phyloP scores from a whole-genome alignment of 768 basidiomycete genomes.

The Panaeolus cyanescens region DNA sequence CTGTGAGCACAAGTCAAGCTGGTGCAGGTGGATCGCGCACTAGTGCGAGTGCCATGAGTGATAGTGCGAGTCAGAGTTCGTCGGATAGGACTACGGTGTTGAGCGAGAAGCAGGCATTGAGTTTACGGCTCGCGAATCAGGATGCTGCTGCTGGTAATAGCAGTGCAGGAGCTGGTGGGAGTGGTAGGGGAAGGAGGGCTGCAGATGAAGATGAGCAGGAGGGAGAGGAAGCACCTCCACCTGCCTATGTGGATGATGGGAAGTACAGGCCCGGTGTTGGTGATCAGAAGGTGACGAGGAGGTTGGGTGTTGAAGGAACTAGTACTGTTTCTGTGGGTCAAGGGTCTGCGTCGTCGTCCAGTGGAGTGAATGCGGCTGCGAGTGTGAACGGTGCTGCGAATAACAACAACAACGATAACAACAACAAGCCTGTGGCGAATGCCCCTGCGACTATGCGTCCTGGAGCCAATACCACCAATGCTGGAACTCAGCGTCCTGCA shows the following conservation, averaged over 20 bases:
- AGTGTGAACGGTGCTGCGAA: neutral
- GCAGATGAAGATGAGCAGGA: neutral
- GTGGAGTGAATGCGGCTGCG: too few relatives aligned
- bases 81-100: neutral
- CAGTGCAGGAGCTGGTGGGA: neutral
- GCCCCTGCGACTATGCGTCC: neutral
- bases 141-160: neutral
- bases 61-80: neutral
- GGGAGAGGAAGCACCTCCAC: neutral
- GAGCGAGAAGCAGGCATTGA: neutral
- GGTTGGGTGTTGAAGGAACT: neutral
- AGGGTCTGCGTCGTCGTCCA: too few relatives aligned
- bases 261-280: neutral
- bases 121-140: neutral
- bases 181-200: neutral
- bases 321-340: neutral
- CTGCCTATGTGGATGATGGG: neutral
- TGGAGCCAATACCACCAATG: constrained; percentile 9
- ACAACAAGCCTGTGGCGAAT: neutral
- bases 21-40: too few relatives aligned
- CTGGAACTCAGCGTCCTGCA: constrained; percentile 1
- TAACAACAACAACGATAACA: neutral
- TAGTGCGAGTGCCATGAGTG: neutral
- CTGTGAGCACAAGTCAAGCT: neutral
- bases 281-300: neutral